Evolutionary conservation across 805 yeast genomes (phyloP).

Genomic region (Candida anglica): DNA sequence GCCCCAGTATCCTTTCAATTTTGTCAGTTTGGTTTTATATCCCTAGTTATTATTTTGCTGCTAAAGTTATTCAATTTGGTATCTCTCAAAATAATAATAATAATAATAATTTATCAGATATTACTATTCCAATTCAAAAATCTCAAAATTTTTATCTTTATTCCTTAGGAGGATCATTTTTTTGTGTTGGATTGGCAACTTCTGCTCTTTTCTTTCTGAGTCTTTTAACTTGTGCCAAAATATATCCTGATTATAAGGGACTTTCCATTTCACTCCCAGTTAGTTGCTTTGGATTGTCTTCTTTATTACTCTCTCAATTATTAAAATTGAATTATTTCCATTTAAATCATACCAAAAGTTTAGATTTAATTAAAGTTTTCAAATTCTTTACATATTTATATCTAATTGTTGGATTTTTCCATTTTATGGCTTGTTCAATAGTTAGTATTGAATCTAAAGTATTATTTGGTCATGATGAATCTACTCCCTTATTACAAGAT

Average conservation of each 20-base stretch:
- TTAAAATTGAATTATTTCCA: slow-evolving; percentile 40
- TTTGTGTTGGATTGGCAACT: slow-evolving; percentile 66
- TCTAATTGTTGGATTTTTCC: slow-evolving; percentile 51
- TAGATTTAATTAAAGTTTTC: slow-evolving; percentile 54
- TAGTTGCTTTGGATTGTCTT: slow-evolving; percentile 79
- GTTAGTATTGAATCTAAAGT: slow-evolving; percentile 56
- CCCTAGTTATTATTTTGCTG: slow-evolving; percentile 62
- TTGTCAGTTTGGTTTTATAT: slow-evolving; percentile 57
- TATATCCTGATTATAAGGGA: slow-evolving; percentile 74
- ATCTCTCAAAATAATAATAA: neutral
- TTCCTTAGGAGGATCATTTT: slow-evolving; percentile 45
- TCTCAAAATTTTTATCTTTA: slow-evolving; percentile 9
- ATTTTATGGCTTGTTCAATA: slow-evolving; percentile 61
- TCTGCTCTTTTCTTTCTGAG: slow-evolving; percentile 70
- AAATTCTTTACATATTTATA: slow-evolving; percentile 50
- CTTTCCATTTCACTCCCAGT: slow-evolving; percentile 87
- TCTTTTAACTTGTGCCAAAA: slow-evolving; percentile 75
- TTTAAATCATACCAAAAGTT: slow-evolving; percentile 12
- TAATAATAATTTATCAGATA: neutral
- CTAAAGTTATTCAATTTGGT: slow-evolving; percentile 24
- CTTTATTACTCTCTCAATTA: slow-evolving; percentile 68
- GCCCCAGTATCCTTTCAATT: slow-evolving; percentile 68
- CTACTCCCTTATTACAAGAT: slow-evolving; percentile 9
- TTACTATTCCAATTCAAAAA: neutral
- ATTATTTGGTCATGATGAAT: slow-evolving; percentile 27